Conservation (phyloP, 805 yeast genomes). For the Candida pseudoglaebosa region DNA sequence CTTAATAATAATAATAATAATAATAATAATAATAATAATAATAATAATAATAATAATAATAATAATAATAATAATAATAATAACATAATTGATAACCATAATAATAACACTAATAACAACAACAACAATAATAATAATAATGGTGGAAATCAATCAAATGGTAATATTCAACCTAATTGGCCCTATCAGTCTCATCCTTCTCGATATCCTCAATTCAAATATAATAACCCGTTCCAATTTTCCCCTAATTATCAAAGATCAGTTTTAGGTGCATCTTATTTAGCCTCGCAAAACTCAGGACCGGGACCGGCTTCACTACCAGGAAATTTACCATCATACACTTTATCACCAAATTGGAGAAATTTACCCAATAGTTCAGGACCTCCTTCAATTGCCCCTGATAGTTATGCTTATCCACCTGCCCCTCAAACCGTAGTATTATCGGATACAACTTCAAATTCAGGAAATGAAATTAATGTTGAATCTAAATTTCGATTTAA, state of each 20-base stretch:
- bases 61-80: too few species aligned
- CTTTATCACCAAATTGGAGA: too few species aligned
- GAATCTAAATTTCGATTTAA: neutral
- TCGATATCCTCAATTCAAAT: neutral
- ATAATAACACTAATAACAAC: too few species aligned
- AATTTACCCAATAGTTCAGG: neutral
- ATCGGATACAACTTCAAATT: slow-evolving; percentile 1
- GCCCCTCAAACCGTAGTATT: neutral
- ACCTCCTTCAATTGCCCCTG: neutral
- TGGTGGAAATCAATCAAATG: too few species aligned
- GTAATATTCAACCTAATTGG: too few species aligned
- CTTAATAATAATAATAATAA: too few species aligned
- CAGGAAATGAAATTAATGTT: neutral
- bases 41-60: too few species aligned
- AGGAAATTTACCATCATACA: neutral
- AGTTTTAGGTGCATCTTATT: neutral
- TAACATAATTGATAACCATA: too few species aligned
- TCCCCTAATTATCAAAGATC: neutral
- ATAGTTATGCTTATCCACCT: neutral
- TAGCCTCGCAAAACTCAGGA: neutral
- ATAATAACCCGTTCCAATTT: neutral
- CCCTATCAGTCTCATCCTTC: neutral
- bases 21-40: too few species aligned
- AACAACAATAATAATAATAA: too few species aligned
- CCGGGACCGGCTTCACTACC: neutral